These are phyloP conservation scores for Pseudogymnoascus sp. DNA, from an alignment of 2,329 filamentous ascomycete genomes.

Conservation along the genomic window DNA sequence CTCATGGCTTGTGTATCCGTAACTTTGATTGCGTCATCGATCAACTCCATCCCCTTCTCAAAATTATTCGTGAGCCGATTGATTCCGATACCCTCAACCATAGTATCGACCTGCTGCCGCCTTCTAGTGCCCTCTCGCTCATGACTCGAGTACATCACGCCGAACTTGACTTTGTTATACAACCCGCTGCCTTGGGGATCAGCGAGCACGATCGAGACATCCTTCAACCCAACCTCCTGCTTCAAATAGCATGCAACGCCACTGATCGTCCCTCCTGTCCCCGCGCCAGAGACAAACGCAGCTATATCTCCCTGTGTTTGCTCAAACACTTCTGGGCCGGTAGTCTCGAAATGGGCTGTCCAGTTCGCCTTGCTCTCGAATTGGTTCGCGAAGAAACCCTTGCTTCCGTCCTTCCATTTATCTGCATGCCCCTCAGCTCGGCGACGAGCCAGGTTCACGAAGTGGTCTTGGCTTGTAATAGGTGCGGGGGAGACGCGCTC, in stretches of 20 bases:
- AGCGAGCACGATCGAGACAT: conserved; percentile 63
- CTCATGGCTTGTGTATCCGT: conserved; percentile 79
- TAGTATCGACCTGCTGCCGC: conserved; percentile 84
- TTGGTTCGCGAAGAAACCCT: conserved; percentile 91
- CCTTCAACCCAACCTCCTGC: conserved; percentile 37
- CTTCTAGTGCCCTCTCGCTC: conserved; percentile 87
- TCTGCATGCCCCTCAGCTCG: conserved; percentile 68
- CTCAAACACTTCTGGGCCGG: conserved; percentile 79
- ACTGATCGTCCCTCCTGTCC: conserved; percentile 87
- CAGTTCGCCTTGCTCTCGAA: conserved; percentile 91
- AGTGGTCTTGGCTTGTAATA: conserved; percentile 88
- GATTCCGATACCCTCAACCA: conserved; percentile 93
- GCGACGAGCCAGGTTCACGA: conserved; percentile 80
- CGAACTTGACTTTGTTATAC: conserved; percentile 84
- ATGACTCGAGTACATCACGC: conserved; percentile 88
- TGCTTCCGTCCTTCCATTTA: conserved; percentile 49
- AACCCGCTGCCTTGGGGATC: conserved; percentile 92
- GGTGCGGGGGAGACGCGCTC: conserved; percentile 85
- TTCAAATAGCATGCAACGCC: conserved; percentile 82
- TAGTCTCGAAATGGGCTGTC: conserved; percentile 70
- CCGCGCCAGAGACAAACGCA: conserved; percentile 87
- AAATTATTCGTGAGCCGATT: conserved; percentile 94
- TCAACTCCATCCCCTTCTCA: conserved; percentile 72
- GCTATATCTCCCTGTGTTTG: conserved; percentile 70
- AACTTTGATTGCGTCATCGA: conserved; percentile 86